Evolutionary conservation across 2,329 filamentous ascomycete genomes (phyloP).

Genomic region (Venturia oleaginea): DNA sequence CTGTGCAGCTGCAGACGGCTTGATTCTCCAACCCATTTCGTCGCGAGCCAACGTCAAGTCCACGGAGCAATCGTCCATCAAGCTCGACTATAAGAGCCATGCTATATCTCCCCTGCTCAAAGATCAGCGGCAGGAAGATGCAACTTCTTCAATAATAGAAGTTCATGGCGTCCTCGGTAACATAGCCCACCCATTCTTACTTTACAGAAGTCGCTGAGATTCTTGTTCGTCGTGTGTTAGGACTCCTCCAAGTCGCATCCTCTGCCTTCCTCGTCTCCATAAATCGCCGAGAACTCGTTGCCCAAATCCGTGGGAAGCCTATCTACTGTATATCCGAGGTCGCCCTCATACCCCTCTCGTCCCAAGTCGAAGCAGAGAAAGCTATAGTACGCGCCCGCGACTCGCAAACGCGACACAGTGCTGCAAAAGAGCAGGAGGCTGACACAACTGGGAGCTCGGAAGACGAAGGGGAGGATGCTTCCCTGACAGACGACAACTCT

Average conservation of each 20-base stretch:
- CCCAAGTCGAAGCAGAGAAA: constrained; percentile 61
- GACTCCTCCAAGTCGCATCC: constrained; percentile 72
- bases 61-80: constrained; percentile 44
- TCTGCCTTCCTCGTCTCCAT: constrained; percentile 81
- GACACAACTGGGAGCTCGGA: constrained; percentile 17
- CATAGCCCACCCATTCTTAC: background rate
- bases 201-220: background rate
- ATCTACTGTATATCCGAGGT: constrained; percentile 86
- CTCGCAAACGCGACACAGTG: constrained; percentile 30
- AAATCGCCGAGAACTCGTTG: constrained; percentile 77
- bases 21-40: constrained; percentile 67
- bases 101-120: constrained; percentile 40
- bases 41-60: constrained; percentile 45
- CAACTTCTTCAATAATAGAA: constrained; percentile 34
- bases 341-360: constrained; percentile 78
- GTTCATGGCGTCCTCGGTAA: constrained; percentile 49
- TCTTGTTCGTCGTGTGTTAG: constrained; percentile 37
- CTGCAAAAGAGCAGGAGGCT: constrained; percentile 18
- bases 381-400: constrained; percentile 57
- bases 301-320: constrained; percentile 70
- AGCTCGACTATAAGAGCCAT: constrained; percentile 59
- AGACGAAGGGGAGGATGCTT: constrained; percentile 12
- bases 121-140: constrained; percentile 30
- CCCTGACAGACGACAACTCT: constrained; percentile 21
- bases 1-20: constrained; percentile 71